These are phyloP conservation scores for Pyricularia sp. DNA, from an alignment of 2,329 filamentous ascomycete species.

Conservation along the genomic window DNA sequence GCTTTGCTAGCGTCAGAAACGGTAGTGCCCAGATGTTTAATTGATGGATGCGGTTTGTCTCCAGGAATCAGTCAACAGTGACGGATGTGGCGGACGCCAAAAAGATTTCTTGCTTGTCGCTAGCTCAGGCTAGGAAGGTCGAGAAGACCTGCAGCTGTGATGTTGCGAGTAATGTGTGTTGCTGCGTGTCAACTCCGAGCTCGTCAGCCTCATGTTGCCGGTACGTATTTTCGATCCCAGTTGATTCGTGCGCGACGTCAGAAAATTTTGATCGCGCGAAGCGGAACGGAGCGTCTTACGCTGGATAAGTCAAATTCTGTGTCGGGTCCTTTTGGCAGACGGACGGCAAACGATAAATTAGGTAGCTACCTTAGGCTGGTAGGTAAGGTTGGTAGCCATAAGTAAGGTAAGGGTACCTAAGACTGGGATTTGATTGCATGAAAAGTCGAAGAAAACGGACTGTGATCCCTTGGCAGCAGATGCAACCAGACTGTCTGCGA, in stretches of 20 bases:
- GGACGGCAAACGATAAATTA: no score
- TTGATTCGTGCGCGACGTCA: not conserved
- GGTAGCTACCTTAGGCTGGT: not conserved
- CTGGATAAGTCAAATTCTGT: not conserved
- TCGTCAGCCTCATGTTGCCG: not conserved
- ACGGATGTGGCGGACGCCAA: not conserved
- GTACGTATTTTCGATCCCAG: not conserved
- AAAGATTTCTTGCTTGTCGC: not conserved
- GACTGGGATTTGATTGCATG: not conserved
- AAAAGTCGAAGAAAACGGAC: not conserved
- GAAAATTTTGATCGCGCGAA: not conserved
- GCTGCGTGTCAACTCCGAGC: not conserved
- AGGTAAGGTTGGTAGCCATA: not conserved
- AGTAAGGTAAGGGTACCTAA: no score
- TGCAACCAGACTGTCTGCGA: not conserved
- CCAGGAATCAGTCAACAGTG: not conserved
- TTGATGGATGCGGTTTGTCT: not conserved
- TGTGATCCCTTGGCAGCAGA: not conserved
- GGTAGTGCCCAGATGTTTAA: not conserved
- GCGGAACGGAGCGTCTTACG: not conserved
- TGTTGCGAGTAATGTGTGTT: not conserved
- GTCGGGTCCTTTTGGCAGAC: not conserved
- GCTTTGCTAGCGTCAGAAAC: not conserved
- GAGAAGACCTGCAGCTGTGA: not conserved
- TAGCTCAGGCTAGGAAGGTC: not conserved